Evolutionary conservation across 257 asterid genomes (phyloP).

Genomic region (Plantago ovata): DNA sequence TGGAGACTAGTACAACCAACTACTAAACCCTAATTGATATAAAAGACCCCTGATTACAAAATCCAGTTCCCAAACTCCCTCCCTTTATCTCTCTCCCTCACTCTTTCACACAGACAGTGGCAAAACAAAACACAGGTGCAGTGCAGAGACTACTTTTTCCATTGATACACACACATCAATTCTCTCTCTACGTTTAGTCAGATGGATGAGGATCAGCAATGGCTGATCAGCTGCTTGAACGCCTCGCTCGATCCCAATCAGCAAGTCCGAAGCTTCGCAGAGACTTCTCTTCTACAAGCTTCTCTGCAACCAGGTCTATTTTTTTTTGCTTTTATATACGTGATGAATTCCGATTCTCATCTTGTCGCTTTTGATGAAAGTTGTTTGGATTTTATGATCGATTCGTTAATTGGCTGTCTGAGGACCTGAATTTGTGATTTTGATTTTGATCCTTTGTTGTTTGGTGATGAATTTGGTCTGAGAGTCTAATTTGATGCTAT

Average conservation of each 20-base stretch:
- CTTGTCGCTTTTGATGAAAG: conserved; percentile 2
- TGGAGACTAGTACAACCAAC: too few species aligned
- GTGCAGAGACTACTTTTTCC: not conserved
- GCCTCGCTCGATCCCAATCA: conserved; percentile 85
- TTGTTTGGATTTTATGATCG: not conserved
- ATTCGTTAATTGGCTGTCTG: not conserved
- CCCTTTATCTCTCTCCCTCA: conserved; percentile 14
- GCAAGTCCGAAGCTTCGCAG: conserved; percentile 79
- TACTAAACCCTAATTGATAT: conserved; percentile 41
- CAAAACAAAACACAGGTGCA: too few species aligned
- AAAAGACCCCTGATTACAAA: conserved; percentile 42
- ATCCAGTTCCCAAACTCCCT: conserved; percentile 33
- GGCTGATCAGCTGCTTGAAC: conserved; percentile 83
- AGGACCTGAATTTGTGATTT: not conserved
- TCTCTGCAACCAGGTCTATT: conserved; percentile 70
- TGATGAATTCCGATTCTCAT: too few species aligned
- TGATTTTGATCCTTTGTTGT: not conserved
- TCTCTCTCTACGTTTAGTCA: not conserved
- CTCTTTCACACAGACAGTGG: conserved; percentile 15
- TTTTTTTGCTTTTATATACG: not conserved
- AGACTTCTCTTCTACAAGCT: conserved; percentile 87
- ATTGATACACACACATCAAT: not conserved
- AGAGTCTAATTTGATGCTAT: too few species aligned
- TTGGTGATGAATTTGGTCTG: too few species aligned
- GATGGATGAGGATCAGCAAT: conserved; percentile 75